Percentiles rank a stretch among this genome's conserved stretches.
These are phyloP conservation scores for Cutaneotrichosporon curvatum DNA, from an alignment of 1,284 basidiomycete genomes.

Conservation along the genomic window DNA sequence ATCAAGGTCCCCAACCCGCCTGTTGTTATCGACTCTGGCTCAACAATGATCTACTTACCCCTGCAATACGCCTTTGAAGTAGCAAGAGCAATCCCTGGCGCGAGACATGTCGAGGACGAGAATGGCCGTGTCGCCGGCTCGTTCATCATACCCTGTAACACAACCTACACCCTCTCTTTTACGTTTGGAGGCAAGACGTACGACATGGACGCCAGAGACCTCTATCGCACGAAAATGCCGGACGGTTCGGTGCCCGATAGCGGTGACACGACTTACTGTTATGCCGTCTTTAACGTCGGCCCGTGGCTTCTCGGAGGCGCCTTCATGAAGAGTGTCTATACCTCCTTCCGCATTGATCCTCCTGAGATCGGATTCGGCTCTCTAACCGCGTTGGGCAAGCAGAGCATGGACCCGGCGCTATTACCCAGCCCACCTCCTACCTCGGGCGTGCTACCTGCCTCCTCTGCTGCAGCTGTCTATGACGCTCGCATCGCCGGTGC, in stretches of 20 bases:
- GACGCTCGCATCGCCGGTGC: neutral
- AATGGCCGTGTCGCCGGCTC: constrained; percentile 45
- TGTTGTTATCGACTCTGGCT: constrained; percentile 7
- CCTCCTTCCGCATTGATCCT: constrained; percentile 1
- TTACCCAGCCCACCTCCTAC: no score
- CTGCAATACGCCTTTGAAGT: neutral
- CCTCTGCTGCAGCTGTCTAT: no score
- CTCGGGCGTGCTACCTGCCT: no score
- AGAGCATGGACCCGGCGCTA: no score
- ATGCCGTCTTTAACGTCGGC: constrained; percentile 14
- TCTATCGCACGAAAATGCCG: constrained; percentile 50
- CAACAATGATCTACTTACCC: constrained; percentile 6
- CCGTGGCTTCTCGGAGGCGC: constrained; percentile 12
- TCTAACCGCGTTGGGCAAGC: constrained; percentile 10
- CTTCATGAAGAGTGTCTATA: constrained; percentile 16
- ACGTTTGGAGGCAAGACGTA: constrained; percentile 51
- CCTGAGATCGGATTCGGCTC: constrained; percentile 9
- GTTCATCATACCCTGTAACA: constrained; percentile 55
- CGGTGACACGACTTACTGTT: neutral
- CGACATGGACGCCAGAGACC: constrained; percentile 2
- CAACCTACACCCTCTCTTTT: constrained; percentile 59
- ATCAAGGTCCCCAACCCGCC: neutral
- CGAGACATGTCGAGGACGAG: constrained; percentile 17
- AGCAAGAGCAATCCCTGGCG: constrained; percentile 6
- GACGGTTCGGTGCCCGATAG: neutral